Base-by-base conservation (phyloP, 1,139 yeast genomes). In the Suhomyces atakaporum region DNA sequence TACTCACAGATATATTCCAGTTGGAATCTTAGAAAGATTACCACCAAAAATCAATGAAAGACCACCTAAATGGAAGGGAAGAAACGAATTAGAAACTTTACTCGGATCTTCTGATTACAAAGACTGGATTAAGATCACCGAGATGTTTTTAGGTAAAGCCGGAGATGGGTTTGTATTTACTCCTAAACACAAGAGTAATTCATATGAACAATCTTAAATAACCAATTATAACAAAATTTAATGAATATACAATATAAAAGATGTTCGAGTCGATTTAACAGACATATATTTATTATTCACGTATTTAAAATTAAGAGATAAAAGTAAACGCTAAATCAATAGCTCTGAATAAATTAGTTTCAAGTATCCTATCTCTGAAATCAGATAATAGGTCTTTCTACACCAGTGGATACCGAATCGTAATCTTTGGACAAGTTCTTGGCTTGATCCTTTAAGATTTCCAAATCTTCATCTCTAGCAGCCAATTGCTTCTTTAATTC, bases 101-200 rank as follows among this genome's bases (percentile, higher is more conserved):
- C 69, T 92, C 47, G 97, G 94, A 0, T 83, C 95, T 29, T 67
- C 80, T 4, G 94, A 90, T 61, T 88, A 84, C 64, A 76, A 72
- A 53, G 98, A 92, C 62, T 92, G 99, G 99, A 86, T 92, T 59
- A 92, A 90, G 62, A 79, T 94, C 46, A 79, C 95, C n/a, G 98
- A 94, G 60, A 79, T 89, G 95, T 90, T 90, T 56, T 74, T 92
- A 49, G 98, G 98, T 15, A 87, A 87, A 42, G 84, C 84, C 1
- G 79, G 83, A 36, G 84, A 79, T 4, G 72, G 66, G 29, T 92
- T 94, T 65, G 78, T 76, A 36, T 92, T 89, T 58, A 75, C 77
- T 39, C 98, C 99, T 35, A 92, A 92, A 63, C 99, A 92, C 61
- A 92, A 90, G 72, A 86, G 96, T 62, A 92, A 86, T 51, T 73